Base-by-base conservation (phyloP, 176 grass and related monocot species). In the Stipa capillata region DNA sequence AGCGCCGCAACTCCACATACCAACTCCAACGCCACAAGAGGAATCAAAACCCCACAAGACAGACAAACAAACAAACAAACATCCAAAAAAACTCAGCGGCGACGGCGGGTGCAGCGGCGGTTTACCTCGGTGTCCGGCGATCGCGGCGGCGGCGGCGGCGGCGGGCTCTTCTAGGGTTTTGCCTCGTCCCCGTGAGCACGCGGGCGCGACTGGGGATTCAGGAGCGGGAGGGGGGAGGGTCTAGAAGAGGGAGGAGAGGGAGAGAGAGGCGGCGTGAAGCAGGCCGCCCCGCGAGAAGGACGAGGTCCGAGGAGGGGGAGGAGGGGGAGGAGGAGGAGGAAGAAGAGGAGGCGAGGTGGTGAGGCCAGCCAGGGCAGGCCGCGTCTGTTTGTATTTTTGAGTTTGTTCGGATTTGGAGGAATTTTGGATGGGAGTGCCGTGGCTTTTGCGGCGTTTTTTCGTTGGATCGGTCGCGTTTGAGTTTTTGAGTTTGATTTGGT, bases 211-310 rank as follows among this genome's bases (percentile, higher is more conserved):
- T 34, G 10, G 14, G 18, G 18, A 6, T 49, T 13, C 12, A 8
- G 51, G 53, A 4, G 25, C 32, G 7, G 39, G 58, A 41, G 1
- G 84, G n/a, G n/a, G 9, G n/a, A 36, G n/a, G 66, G 52, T 20
- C 20, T 48, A n/a, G 84, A 45, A 23, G 81, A 61, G 18, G 58
- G 6, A 37, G 24, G 2, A 39, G 33, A 4, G n/a, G n/a, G n/a
- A n/a, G n/a, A n/a, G n/a, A n/a, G 59, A 72, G 87, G 76, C 81
- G 76, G 76, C 81, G 76, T 69, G 87, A 69, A 61, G 61, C 86
- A 50, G 33, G 80, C 78, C 70, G 57, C 75, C 57, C n/a, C n/a
- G n/a, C n/a, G n/a, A n/a, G n/a, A n/a, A n/a, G n/a, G n/a, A n/a
- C n/a, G n/a, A n/a, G n/a, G n/a, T n/a, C n/a, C n/a, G n/a, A n/a